Conservation (phyloP, 257 asterid genomes). For the Solanum phureja region DNA sequence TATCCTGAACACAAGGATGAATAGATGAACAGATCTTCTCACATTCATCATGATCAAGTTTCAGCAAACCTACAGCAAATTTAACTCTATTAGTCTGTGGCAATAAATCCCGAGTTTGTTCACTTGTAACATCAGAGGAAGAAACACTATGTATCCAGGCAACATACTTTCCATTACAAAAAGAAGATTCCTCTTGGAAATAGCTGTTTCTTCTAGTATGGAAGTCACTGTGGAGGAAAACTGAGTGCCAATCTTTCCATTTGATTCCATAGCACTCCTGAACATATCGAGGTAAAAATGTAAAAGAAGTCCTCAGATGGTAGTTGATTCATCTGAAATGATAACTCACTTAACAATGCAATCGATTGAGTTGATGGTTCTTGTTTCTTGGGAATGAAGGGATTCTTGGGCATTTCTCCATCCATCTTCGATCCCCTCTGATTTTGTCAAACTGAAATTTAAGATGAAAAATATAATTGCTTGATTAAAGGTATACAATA, state of each 20-base stretch:
- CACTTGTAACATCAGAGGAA: not conserved
- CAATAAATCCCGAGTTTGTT: not conserved
- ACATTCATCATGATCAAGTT: constrained; percentile 23
- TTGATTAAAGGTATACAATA: not conserved
- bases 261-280: constrained; percentile 19
- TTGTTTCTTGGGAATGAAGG: constrained; percentile 13
- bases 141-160: not conserved
- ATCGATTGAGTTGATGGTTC: constrained; percentile 16
- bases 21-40: constrained; percentile 12
- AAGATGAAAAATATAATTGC: not conserved
- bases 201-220: constrained; percentile 23
- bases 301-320: not conserved
- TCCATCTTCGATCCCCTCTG: constrained; percentile 21
- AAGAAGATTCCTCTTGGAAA: constrained; percentile 10
- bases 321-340: not conserved
- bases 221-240: constrained; percentile 22
- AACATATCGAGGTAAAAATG: not conserved
- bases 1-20: constrained; percentile 10
- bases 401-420: constrained; percentile 24
- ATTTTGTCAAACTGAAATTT: constrained; percentile 19
- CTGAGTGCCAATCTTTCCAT: constrained; percentile 12
- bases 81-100: not conserved
- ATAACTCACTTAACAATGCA: constrained; percentile 24
- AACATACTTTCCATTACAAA: constrained; percentile 21
- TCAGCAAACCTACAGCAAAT: constrained; percentile 15